A percentile compares a stretch with the other conserved stretches of the same genome.
These are phyloP conservation scores for Phytophthora crassamura DNA, from an alignment of 352 stramenopile species.

Conservation along the genomic window DNA sequence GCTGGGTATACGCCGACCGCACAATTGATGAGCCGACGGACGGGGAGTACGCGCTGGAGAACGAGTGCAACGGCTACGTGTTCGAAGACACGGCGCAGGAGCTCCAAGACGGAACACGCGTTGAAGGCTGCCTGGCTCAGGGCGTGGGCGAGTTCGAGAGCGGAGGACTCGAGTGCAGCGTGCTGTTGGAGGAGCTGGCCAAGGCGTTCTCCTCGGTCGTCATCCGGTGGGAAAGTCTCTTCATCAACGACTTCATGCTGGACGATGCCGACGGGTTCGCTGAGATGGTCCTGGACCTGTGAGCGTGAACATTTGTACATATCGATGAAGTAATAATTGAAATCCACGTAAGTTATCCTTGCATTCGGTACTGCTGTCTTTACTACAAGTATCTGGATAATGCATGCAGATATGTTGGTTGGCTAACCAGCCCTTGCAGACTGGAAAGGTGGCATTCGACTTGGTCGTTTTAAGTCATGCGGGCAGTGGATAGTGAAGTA, in stretches of 20 bases:
- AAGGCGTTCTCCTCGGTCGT: slow-evolving; percentile 74
- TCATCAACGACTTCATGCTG: slow-evolving; percentile 74
- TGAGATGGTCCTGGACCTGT: slow-evolving; percentile 54
- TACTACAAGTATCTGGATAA: too few relatives aligned
- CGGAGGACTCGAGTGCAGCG: slow-evolving; percentile 47
- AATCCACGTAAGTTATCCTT: slow-evolving; percentile 31
- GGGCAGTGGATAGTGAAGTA: too few relatives aligned
- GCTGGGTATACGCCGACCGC: slow-evolving; percentile 59
- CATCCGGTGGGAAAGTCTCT: slow-evolving; percentile 72
- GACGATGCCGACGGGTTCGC: slow-evolving; percentile 41
- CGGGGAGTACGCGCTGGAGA: slow-evolving; percentile 52
- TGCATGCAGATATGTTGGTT: too few relatives aligned
- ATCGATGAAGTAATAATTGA: slow-evolving; percentile 18
- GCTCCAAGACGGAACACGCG: slow-evolving; percentile 38
- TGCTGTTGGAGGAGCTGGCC: slow-evolving; percentile 64
- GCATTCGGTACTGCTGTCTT: too few relatives aligned
- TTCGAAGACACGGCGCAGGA: slow-evolving; percentile 60
- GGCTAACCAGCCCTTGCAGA: too few relatives aligned
- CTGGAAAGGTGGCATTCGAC: too few relatives aligned
- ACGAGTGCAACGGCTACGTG: slow-evolving; percentile 76
- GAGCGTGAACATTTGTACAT: slow-evolving; percentile 8
- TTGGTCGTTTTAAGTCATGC: too few relatives aligned
- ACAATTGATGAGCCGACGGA: slow-evolving; percentile 55
- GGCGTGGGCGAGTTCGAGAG: slow-evolving; percentile 62
- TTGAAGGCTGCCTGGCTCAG: slow-evolving; percentile 62